A percentile compares a stretch with the other conserved stretches of the same genome.
These are phyloP conservation scores for Iris pallida DNA, from an alignment of 116 monocot genomes.

Conservation along the genomic window DNA sequence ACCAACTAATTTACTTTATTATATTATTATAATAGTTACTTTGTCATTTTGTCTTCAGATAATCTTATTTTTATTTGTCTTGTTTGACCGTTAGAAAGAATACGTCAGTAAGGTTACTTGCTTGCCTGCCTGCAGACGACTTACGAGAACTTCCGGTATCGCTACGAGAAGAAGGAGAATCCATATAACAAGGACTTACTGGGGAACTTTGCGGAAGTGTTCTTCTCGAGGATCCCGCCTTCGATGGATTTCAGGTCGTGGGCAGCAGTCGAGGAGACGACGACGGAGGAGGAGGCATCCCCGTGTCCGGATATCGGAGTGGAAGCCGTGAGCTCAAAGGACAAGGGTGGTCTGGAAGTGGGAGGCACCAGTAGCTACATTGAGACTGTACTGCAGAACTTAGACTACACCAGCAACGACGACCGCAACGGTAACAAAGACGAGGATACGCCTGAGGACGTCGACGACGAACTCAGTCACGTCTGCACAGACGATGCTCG, in stretches of 20 bases:
- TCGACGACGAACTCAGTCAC: too few relatives aligned
- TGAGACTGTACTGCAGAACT: slow-evolving; percentile 22
- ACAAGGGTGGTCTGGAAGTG: slow-evolving; percentile 37
- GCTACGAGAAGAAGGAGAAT: slow-evolving; percentile 80
- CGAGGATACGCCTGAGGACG: too few relatives aligned
- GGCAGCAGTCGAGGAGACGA: slow-evolving; percentile 19
- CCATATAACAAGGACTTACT: slow-evolving; percentile 63
- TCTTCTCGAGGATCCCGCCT: slow-evolving; percentile 69
- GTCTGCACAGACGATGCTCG: too few relatives aligned
- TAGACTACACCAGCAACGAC: slow-evolving; percentile 21
- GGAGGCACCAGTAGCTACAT: slow-evolving; percentile 11
- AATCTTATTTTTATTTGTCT: too few relatives aligned
- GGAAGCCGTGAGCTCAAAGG: slow-evolving; percentile 5
- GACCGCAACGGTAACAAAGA: too few relatives aligned
- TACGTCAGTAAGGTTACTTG: neutral
- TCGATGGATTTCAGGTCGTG: slow-evolving; percentile 69
- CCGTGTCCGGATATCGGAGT: slow-evolving; percentile 12
- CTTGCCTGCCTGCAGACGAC: slow-evolving; percentile 53
- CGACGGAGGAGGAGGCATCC: slow-evolving; percentile 11
- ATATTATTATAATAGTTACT: too few relatives aligned
- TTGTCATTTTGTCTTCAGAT: too few relatives aligned
- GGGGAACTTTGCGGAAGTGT: slow-evolving; percentile 49
- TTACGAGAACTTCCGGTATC: slow-evolving; percentile 91
- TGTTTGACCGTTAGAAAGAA: too few relatives aligned
- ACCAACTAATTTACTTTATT: too few relatives aligned